phyloP scores from a whole-genome alignment of 2,329 filamentous ascomycete genomes.

The Dactylonectria macrodidyma region DNA sequence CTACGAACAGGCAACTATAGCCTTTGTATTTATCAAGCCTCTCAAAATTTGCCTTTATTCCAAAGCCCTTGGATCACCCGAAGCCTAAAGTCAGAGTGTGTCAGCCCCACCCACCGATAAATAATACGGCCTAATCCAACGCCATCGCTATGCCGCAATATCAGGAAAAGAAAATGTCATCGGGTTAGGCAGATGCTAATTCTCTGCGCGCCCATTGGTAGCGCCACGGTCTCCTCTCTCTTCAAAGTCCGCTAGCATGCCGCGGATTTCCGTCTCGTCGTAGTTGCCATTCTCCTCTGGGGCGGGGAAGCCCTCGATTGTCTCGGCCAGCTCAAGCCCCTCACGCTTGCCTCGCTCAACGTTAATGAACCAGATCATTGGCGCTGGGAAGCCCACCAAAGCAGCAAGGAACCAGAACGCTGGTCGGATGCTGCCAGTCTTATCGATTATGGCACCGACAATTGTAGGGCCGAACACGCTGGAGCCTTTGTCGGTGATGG shows the following conservation, averaged over 20 bases:
- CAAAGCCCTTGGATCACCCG: conserved; percentile 10
- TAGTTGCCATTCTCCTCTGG: conserved; percentile 40
- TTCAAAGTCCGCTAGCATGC: conserved; percentile 50
- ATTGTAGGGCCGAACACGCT: conserved; percentile 95
- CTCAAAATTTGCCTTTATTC: conserved; percentile 4
- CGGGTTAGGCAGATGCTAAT: conserved; percentile 13
- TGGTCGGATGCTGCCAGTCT: conserved; percentile 82
- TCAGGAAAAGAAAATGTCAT: conserved; percentile 30
- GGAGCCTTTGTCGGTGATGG: conserved; percentile 97
- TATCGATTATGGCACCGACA: conserved; percentile 92
- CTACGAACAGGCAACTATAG: conserved; percentile 12
- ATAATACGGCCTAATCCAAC: conserved; percentile 33
- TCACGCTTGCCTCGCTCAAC: conserved; percentile 84
- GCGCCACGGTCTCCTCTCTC: conserved; percentile 38
- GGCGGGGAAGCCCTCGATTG: conserved; percentile 68
- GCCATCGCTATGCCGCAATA: conserved; percentile 44
- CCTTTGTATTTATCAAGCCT: not conserved
- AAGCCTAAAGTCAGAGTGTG: conserved; percentile 17
- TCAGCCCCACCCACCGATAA: conserved; percentile 23
- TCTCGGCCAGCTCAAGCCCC: conserved; percentile 74
- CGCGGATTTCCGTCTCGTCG: conserved; percentile 43
- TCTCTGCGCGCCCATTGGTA: conserved; percentile 26
- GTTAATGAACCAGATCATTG: conserved; percentile 87
- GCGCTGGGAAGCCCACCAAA: conserved; percentile 87
- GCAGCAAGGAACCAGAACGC: conserved; percentile 94